Percentiles rank a stretch among this genome's conserved stretches.
These are phyloP conservation scores for Hanseniaspora mollemarum DNA, from an alignment of 805 yeast species.

Conservation along the genomic window DNA sequence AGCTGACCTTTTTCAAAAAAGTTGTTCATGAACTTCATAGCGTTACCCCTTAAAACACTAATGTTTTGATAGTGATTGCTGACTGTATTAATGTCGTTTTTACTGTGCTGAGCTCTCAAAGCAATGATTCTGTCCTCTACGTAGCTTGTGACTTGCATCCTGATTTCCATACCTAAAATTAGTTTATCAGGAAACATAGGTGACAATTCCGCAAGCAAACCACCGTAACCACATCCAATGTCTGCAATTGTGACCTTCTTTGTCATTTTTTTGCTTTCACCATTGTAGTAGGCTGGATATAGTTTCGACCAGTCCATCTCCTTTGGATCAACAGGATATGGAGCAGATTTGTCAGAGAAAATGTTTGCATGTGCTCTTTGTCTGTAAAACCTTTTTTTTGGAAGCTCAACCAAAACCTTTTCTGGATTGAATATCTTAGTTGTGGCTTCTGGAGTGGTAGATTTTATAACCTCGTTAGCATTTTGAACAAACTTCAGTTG, in stretches of 20 bases:
- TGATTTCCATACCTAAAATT: conserved; percentile 90
- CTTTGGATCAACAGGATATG: conserved; percentile 71
- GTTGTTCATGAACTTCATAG: conserved; percentile 94
- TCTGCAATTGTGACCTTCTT: conserved; percentile 74
- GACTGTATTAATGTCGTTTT: conserved; percentile 19
- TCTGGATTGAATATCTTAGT: conserved; percentile 11
- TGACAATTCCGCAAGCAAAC: conserved; percentile 68
- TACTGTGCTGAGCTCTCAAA: conserved; percentile 40
- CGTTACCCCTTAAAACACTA: conserved; percentile 83
- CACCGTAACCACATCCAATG: conserved; percentile 97
- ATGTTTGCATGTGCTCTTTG: conserved; percentile 98
- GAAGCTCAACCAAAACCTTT: conserved; percentile 38
- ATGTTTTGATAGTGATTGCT: conserved; percentile 60
- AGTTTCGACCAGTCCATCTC: conserved; percentile 77
- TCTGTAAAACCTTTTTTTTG: conserved; percentile 77
- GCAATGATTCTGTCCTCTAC: conserved; percentile 94
- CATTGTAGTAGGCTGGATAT: conserved; percentile 52
- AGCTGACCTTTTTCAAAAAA: conserved; percentile 76
- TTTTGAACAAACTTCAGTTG: conserved; percentile 39
- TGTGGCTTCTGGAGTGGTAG: conserved; percentile 18
- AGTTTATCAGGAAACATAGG: conserved; percentile 62
- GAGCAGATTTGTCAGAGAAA: conserved; percentile 85
- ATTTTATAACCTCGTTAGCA: conserved; percentile 26
- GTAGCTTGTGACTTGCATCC: conserved; percentile 94
- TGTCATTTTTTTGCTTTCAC: conserved; percentile 32